Evolutionary conservation across 352 stramenopile species (phyloP).

Genomic region (Phytophthora tubulina): DNA sequence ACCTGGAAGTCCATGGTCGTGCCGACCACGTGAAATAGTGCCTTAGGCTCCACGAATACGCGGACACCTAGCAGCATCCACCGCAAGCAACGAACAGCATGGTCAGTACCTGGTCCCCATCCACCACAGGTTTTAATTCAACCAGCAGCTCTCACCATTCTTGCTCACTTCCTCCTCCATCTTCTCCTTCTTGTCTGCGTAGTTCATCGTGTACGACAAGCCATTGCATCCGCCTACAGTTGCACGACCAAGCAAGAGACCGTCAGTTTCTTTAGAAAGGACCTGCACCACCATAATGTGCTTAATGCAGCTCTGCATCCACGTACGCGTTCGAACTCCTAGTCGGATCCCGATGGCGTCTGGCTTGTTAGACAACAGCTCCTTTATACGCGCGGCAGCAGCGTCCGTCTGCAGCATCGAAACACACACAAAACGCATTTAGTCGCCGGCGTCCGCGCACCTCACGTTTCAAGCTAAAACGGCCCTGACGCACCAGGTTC

Average conservation of each 20-base stretch:
- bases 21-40: constrained; percentile 98
- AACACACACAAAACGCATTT: constrained; percentile 3
- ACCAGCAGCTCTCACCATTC: constrained; percentile 57
- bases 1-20: constrained; percentile 98
- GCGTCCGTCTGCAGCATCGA: constrained; percentile 77
- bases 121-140: constrained; percentile 4
- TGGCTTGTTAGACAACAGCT: constrained; percentile 85
- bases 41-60: constrained; percentile 99
- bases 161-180: constrained; percentile 95
- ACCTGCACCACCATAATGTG: constrained; percentile 12
- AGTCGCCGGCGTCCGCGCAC: neutral
- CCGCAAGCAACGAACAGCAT: constrained; percentile 11
- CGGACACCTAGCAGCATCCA: constrained; percentile 77
- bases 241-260: neutral
- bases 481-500: constrained; percentile 64
- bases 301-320: neutral
- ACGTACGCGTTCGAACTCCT: constrained; percentile 93
- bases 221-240: constrained; percentile 96
- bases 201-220: constrained; percentile 99
- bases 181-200: constrained; percentile 95
- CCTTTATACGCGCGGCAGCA: constrained; percentile 88
- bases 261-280: constrained; percentile 5
- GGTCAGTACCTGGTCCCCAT: constrained; percentile 14
- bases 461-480: constrained; percentile 12
- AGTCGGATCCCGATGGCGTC: constrained; percentile 96